These are phyloP conservation scores for Penicillium subrubescens DNA, from an alignment of 495 filamentous ascomycete species.

Conservation along the genomic window DNA sequence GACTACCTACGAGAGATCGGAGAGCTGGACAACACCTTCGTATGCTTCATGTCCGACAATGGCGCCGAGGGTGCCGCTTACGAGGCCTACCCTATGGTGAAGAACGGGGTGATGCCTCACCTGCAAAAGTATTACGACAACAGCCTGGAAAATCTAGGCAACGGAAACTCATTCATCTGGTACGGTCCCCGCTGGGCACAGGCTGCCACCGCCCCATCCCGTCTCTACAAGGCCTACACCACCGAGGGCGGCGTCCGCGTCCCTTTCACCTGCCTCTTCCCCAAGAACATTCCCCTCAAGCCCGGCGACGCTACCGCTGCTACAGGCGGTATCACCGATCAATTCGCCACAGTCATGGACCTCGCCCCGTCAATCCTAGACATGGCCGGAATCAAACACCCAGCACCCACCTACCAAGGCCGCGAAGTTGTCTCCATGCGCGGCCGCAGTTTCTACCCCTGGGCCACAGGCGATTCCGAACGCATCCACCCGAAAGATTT, in stretches of 20 bases:
- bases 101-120: conserved; percentile 53
- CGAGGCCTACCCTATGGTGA: conserved; percentile 59
- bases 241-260: conserved; percentile 64
- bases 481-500: conserved; percentile 52
- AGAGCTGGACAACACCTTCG: conserved; percentile 65
- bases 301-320: conserved; percentile 25
- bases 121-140: conserved; percentile 66
- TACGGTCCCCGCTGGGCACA: conserved; percentile 67
- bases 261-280: conserved; percentile 58
- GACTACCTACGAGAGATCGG: conserved; percentile 55
- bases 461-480: conserved; percentile 32
- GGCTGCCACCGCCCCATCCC: conserved; percentile 63
- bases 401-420: conserved; percentile 57
- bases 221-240: conserved; percentile 63
- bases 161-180: conserved; percentile 64
- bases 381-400: conserved; percentile 61
- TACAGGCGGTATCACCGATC: conserved; percentile 48
- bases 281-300: conserved; percentile 29
- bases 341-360: conserved; percentile 68
- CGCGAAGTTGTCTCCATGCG: conserved; percentile 62
- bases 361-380: conserved; percentile 61
- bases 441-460: conserved; percentile 52
- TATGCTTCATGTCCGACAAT: conserved; percentile 67
- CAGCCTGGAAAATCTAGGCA: conserved; percentile 61
- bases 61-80: conserved; percentile 65